Conservation (phyloP, 73 alveolate species). For the Paramecium biaurelia region DNA sequence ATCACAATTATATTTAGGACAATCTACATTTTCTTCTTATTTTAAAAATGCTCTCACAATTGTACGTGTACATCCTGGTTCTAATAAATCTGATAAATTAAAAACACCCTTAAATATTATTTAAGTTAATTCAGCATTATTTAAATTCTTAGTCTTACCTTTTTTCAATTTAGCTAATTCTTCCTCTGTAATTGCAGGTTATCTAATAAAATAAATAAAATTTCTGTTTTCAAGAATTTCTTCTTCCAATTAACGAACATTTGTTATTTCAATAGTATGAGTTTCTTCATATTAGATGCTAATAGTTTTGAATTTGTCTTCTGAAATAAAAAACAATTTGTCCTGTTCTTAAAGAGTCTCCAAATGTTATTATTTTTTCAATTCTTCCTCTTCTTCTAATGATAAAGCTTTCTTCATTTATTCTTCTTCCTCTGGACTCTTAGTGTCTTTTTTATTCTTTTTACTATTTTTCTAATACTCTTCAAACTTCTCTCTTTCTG, state of each 20-base stretch:
- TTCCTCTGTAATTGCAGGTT: slow-evolving; percentile 62
- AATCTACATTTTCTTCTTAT: slow-evolving; percentile 28
- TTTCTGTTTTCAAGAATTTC: slow-evolving; percentile 59
- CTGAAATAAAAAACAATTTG: slow-evolving; percentile 70
- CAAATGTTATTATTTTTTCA: slow-evolving; percentile 69
- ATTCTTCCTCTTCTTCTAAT: slow-evolving; percentile 79
- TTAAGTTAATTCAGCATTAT: slow-evolving; percentile 46
- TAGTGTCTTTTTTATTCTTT: slow-evolving; percentile 64
- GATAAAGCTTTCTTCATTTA: slow-evolving; percentile 60
- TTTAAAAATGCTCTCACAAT: slow-evolving; percentile 2
- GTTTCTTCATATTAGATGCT: slow-evolving; percentile 70
- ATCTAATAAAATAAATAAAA: slow-evolving; percentile 11
- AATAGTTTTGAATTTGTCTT: slow-evolving; percentile 76
- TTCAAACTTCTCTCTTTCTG: slow-evolving; percentile 80
- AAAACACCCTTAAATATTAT: slow-evolving; percentile 77
- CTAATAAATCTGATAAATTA: slow-evolving; percentile 77
- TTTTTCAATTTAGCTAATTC: slow-evolving; percentile 57
- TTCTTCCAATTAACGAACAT: slow-evolving; percentile 74
- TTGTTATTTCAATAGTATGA: slow-evolving; percentile 71
- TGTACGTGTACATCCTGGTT: slow-evolving; percentile 78
- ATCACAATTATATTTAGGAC: slow-evolving; percentile 44
- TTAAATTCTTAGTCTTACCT: slow-evolving; percentile 45
- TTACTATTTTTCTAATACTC: slow-evolving; percentile 72
- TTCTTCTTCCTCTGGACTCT: slow-evolving; percentile 81
- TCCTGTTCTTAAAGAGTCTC: slow-evolving; percentile 72